Conservation (phyloP, 106 monocot species). For the Dactylorhiza incarnata region DNA sequence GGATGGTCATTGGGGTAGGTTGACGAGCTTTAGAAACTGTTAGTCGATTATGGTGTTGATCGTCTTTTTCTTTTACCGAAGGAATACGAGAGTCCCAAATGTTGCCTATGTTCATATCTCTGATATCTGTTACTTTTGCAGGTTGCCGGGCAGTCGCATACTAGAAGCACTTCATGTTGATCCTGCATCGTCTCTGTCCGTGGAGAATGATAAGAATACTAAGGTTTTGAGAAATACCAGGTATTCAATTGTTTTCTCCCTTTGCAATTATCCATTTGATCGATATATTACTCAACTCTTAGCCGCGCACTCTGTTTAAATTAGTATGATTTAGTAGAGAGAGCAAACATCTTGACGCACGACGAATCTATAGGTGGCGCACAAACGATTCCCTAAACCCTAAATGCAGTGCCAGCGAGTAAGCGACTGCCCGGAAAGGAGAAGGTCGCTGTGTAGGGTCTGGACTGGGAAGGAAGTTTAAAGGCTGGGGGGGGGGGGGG, state of each 20-base stretch:
- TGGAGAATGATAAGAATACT: constrained; percentile 61
- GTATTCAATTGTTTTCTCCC: constrained; percentile 21
- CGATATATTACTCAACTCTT: background rate
- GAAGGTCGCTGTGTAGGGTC: no score
- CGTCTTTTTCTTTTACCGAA: constrained; percentile 4
- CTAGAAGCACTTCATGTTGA: constrained; percentile 94
- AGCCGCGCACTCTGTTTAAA: background rate
- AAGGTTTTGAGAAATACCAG: constrained; percentile 62
- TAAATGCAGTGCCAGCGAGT: no score
- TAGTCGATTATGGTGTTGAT: background rate
- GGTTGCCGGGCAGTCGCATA: constrained; percentile 58
- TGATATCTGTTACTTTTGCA: constrained; percentile 35
- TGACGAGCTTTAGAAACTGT: constrained; percentile 1
- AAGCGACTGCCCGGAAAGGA: no score
- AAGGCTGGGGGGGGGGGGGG: no score
- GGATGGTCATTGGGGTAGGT: background rate
- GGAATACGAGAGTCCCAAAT: constrained; percentile 8
- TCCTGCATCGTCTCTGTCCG: constrained; percentile 84
- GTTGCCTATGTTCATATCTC: constrained; percentile 10
- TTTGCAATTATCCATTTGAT: background rate
- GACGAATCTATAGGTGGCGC: no score
- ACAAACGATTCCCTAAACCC: no score
- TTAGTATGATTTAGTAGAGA: background rate
- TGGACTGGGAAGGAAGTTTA: no score
- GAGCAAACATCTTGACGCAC: background rate